A percentile compares a stretch with the other conserved stretches of the same genome.
Evolutionary conservation across 768 basidiomycete genomes (phyloP).

Genomic region (Coprinopsis sp.): DNA sequence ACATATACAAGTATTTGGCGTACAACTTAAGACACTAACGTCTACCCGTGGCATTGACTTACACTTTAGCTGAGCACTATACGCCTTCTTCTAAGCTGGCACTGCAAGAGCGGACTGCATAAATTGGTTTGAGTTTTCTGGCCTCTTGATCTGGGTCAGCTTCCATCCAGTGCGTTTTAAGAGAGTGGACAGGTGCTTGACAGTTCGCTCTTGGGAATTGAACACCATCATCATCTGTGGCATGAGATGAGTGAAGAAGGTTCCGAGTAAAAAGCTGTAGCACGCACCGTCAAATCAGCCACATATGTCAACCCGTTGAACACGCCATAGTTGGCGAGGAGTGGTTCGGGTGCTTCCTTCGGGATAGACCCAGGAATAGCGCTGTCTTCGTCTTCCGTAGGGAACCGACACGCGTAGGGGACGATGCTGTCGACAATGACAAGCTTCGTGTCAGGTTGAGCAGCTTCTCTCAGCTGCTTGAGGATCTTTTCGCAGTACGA

Average conservation of each 20-base stretch:
- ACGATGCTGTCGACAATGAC: conserved; percentile 34
- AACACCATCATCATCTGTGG: background rate
- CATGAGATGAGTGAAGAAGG: background rate
- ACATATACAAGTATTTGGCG: too few relatives aligned
- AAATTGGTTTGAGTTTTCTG: background rate
- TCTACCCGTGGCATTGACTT: too few relatives aligned
- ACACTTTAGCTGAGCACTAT: too few relatives aligned
- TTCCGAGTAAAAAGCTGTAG: background rate
- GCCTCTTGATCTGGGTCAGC: background rate
- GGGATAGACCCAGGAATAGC: background rate
- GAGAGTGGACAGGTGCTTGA: background rate
- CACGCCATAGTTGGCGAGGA: background rate
- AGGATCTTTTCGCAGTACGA: conserved; percentile 26
- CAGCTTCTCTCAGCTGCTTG: conserved; percentile 27
- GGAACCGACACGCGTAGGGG: conserved; percentile 18
- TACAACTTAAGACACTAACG: too few relatives aligned
- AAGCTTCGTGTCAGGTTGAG: conserved; percentile 29
- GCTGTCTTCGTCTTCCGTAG: background rate
- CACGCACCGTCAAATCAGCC: background rate
- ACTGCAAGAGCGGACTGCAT: background rate
- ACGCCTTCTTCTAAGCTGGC: background rate
- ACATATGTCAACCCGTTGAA: background rate
- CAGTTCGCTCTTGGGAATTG: background rate
- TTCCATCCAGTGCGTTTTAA: background rate
- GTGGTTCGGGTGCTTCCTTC: background rate